Evolutionary conservation across 2,329 filamentous ascomycete species (phyloP).

Genomic region (Aspergillus hortae): DNA sequence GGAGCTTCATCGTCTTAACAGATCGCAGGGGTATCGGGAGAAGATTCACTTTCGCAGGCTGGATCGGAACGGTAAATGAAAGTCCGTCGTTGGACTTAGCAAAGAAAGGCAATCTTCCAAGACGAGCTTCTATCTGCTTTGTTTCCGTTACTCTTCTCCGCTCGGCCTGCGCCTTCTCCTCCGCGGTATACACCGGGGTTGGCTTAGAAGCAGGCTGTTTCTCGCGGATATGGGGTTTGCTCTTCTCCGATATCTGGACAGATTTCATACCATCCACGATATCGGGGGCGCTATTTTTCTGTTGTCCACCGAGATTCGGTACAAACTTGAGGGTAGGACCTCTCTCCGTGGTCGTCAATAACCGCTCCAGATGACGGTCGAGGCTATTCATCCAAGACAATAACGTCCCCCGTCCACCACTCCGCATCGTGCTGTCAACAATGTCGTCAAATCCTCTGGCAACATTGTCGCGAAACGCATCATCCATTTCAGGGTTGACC

Average conservation of each 20-base stretch:
- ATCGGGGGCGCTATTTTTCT: constrained; percentile 6
- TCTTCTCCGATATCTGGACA: constrained; percentile 3
- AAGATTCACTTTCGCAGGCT: constrained; percentile 58
- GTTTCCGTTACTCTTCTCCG: constrained; percentile 62
- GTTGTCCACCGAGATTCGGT: constrained; percentile 51
- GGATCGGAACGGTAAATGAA: constrained; percentile 67
- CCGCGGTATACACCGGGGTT: constrained; percentile 51
- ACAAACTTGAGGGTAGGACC: constrained; percentile 69
- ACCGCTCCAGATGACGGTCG: constrained; percentile 67
- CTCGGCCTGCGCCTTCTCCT: constrained; percentile 62
- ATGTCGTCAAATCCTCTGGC: constrained; percentile 69
- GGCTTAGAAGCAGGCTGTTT: not conserved
- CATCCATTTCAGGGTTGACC: constrained; percentile 65
- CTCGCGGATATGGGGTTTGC: not conserved
- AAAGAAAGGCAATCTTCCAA: constrained; percentile 65
- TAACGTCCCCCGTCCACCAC: constrained; percentile 49
- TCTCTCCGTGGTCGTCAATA: constrained; percentile 67
- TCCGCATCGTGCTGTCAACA: constrained; percentile 50
- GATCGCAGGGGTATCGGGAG: constrained; percentile 60
- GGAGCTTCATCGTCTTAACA: constrained; percentile 63
- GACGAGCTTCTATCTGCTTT: constrained; percentile 70
- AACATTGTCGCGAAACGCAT: constrained; percentile 72
- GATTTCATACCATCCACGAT: constrained; percentile 7
- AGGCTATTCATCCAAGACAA: constrained; percentile 65
- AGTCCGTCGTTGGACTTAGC: constrained; percentile 67